These are phyloP conservation scores for Raffaelea ambrosiae DNA, from an alignment of 2,329 filamentous ascomycete species.

Conservation along the genomic window DNA sequence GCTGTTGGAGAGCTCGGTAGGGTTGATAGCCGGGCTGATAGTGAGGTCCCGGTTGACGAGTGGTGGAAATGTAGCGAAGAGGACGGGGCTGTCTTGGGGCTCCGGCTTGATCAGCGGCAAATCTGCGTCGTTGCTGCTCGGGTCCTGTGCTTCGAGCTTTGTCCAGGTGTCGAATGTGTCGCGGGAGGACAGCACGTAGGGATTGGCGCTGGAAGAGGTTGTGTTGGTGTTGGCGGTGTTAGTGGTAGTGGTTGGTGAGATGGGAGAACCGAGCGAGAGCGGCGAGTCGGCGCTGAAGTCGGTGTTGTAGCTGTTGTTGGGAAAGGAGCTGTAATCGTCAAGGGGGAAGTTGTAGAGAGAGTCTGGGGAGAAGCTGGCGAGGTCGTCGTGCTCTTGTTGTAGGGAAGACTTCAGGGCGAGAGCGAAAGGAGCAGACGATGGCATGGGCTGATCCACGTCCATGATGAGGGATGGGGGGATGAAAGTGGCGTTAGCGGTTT, in stretches of 20 bases:
- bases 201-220: slow-evolving; percentile 1
- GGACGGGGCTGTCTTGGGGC: slow-evolving; percentile 19
- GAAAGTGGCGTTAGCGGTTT: slow-evolving; percentile 5
- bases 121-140: slow-evolving; percentile 19
- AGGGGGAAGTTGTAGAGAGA: slow-evolving; percentile 17
- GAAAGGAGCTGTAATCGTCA: slow-evolving; percentile 19
- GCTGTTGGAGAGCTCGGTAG: slow-evolving; percentile 20
- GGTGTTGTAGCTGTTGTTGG: slow-evolving; percentile 11
- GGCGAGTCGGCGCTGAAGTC: slow-evolving; percentile 27
- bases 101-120: slow-evolving; percentile 21
- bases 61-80: slow-evolving; percentile 16
- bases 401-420: slow-evolving; percentile 9
- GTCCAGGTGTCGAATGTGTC: slow-evolving; percentile 22
- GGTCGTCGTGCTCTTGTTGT: slow-evolving; percentile 13
- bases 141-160: slow-evolving; percentile 17
- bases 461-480: slow-evolving; percentile 1
- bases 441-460: slow-evolving; percentile 7
- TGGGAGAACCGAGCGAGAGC: slow-evolving; percentile 23
- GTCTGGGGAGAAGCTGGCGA: slow-evolving; percentile 17
- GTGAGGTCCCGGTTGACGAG: slow-evolving; percentile 11
- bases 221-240: slow-evolving; percentile 1
- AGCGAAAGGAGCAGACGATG: slow-evolving; percentile 3
- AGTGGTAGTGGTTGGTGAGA: slow-evolving; percentile 20
- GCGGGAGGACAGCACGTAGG: slow-evolving; percentile 18
- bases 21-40: slow-evolving; percentile 26